Evolutionary conservation across 768 basidiomycete species (phyloP).

Genomic region (Tephrocybe rancida): DNA sequence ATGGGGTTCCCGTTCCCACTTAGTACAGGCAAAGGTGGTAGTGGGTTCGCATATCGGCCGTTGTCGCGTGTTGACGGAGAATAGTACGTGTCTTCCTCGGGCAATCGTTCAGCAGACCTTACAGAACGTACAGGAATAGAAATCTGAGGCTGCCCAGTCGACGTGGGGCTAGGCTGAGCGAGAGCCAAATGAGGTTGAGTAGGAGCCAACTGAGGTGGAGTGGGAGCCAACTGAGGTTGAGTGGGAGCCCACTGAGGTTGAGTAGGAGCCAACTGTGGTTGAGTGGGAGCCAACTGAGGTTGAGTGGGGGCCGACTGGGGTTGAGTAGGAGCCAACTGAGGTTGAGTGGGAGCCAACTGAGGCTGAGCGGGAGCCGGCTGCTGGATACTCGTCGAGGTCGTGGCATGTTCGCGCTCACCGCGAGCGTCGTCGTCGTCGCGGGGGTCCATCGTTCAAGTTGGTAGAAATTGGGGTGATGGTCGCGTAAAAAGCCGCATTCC

Average conservation of each 20-base stretch:
- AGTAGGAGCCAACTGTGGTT: too few relatives aligned
- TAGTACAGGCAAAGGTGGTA: constrained; percentile 17
- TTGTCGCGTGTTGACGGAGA: neutral
- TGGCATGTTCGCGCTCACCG: constrained; percentile 8
- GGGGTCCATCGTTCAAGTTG: constrained; percentile 8
- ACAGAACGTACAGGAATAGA: neutral
- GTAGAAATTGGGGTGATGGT: constrained; percentile 3
- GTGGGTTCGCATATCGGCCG: constrained; percentile 10
- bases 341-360: neutral
- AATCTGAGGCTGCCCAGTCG: neutral
- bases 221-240: neutral
- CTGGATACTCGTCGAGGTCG: neutral
- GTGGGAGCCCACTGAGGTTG: neutral
- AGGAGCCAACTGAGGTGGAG: neutral
- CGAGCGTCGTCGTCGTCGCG: constrained; percentile 1
- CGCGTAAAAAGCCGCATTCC: neutral
- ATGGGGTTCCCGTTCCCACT: constrained; percentile 3
- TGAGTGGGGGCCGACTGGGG: neutral
- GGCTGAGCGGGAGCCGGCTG: neutral
- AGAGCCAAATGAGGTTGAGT: neutral
- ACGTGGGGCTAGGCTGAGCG: constrained; percentile 1
- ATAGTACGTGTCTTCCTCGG: constrained; percentile 6
- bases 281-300: neutral
- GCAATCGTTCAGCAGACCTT: constrained; percentile 9
- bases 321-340: neutral